Evolutionary conservation across 1,139 yeast species (phyloP).

Genomic region (Keqinozyma sinolaborantium): DNA sequence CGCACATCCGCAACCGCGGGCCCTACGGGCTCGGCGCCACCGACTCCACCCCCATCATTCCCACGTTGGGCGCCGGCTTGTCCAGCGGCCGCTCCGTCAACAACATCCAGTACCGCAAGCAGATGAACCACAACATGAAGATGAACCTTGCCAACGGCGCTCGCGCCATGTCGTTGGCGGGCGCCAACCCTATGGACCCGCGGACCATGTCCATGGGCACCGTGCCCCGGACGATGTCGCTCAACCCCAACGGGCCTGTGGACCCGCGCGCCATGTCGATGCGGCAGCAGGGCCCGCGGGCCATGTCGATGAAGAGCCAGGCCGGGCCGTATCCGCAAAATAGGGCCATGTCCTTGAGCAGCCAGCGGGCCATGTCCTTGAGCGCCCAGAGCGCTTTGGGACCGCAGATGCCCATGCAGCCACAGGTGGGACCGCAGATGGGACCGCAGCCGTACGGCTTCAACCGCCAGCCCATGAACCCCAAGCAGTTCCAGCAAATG

Average conservation of each 20-base stretch:
- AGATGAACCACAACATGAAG: constrained; percentile 66
- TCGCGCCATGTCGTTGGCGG: constrained; percentile 41
- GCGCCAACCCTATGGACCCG: constrained; percentile 42
- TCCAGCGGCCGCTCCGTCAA: constrained; percentile 15
- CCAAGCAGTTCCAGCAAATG: constrained; percentile 6
- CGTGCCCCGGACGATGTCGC: constrained; percentile 25
- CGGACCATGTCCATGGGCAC: constrained; percentile 58
- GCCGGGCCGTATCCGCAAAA: constrained; percentile 1
- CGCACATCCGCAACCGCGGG: constrained; percentile 62
- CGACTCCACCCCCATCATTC: constrained; percentile 73
- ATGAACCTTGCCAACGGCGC: constrained; percentile 47
- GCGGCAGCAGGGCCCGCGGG: background rate
- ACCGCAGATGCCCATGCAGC: constrained; percentile 3
- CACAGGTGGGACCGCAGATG: constrained; percentile 3
- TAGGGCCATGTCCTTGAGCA: constrained; percentile 3
- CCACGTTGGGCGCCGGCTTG: constrained; percentile 43
- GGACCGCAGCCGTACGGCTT: constrained; percentile 1
- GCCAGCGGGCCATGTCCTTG: constrained; percentile 12
- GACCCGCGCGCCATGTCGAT: constrained; percentile 4
- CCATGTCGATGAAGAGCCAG: constrained; percentile 5
- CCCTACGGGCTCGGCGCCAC: constrained; percentile 48
- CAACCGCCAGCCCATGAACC: constrained; percentile 5
- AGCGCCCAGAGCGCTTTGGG: constrained; percentile 3
- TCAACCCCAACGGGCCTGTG: constrained; percentile 10
- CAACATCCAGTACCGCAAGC: constrained; percentile 64